phyloP scores from a whole-genome alignment of 371 early-diverging fungal species.

The Mucor piriformis region DNA sequence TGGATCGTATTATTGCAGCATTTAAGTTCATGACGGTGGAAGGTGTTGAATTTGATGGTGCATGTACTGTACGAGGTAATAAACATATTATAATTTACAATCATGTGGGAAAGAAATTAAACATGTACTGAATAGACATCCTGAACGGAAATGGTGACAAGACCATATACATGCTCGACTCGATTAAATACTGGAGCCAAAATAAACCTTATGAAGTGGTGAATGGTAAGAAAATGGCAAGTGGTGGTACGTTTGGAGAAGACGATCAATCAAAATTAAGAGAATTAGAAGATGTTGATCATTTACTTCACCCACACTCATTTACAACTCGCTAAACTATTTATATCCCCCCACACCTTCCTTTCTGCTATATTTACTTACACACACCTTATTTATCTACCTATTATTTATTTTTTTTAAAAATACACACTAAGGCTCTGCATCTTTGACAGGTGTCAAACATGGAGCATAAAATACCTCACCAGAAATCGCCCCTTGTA shows the following conservation, averaged over 20 bases:
- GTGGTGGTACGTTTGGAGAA: conserved; percentile 37
- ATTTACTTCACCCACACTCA: conserved; percentile 2
- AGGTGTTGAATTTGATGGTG: conserved; percentile 55
- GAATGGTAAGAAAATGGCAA: conserved; percentile 27
- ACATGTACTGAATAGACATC: conserved; percentile 45
- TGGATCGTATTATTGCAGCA: conserved; percentile 62
- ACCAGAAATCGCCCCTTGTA: conserved; percentile 12
- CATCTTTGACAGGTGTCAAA: conserved; percentile 4
- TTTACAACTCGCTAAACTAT: neutral
- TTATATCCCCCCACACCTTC: neutral
- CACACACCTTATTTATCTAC: neutral
- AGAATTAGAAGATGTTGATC: conserved; percentile 11
- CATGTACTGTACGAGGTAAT: conserved; percentile 58
- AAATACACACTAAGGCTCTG: neutral
- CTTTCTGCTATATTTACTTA: neutral
- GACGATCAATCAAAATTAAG: conserved; percentile 27
- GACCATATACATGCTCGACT: conserved; percentile 45
- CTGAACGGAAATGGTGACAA: conserved; percentile 53
- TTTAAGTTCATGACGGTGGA: conserved; percentile 67
- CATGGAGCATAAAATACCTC: conserved; percentile 27
- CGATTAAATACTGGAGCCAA: conserved; percentile 37
- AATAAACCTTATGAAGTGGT: neutral
- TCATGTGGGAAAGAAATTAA: no score
- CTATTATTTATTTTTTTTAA: neutral
- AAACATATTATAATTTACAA: neutral